Percentiles rank a stretch among this genome's conserved stretches.
Evolutionary conservation across 495 filamentous ascomycete genomes (phyloP).

Genomic region (Cudoniella acicularis): DNA sequence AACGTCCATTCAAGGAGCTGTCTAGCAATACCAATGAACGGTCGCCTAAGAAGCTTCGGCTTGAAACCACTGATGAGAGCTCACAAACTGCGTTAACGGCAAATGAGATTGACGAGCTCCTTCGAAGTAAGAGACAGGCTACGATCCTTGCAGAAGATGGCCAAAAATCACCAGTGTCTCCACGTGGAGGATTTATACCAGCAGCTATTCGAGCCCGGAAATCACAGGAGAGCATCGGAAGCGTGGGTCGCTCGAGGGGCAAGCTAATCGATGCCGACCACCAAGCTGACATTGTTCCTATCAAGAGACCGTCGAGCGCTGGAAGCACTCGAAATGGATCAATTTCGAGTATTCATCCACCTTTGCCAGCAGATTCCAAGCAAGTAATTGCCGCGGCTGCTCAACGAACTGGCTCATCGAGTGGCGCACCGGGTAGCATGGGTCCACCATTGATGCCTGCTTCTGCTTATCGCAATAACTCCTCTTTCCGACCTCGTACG

Average conservation of each 20-base stretch:
- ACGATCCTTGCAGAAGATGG: conserved; percentile 31
- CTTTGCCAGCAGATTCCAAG: conserved; percentile 77
- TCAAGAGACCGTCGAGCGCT: conserved; percentile 23
- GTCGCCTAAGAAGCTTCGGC: conserved; percentile 28
- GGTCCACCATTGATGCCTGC: conserved; percentile 82
- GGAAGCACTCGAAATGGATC: conserved; percentile 16
- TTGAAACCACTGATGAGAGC: conserved; percentile 57
- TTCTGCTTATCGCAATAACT: conserved; percentile 60
- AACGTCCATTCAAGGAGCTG: conserved; percentile 39
- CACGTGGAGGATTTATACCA: conserved; percentile 26
- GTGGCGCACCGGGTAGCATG: conserved; percentile 54
- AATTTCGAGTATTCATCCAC: conserved; percentile 51
- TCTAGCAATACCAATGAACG: conserved; percentile 35
- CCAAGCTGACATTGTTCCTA: conserved; percentile 11
- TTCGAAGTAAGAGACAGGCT: conserved; percentile 39
- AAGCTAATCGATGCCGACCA: conserved; percentile 19
- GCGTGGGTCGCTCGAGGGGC: conserved; percentile 22
- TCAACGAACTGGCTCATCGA: conserved; percentile 40
- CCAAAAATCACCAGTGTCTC: conserved; percentile 33
- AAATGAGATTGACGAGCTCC: conserved; percentile 64
- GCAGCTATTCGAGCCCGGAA: conserved; percentile 24
- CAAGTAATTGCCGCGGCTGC: conserved; percentile 79
- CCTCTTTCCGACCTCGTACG: conserved; percentile 62
- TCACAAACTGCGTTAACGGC: conserved; percentile 73
- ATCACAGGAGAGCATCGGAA: conserved; percentile 38